Conservation (phyloP, 192 early-diverging fungal species). For the Kappamyces sp. region DNA sequence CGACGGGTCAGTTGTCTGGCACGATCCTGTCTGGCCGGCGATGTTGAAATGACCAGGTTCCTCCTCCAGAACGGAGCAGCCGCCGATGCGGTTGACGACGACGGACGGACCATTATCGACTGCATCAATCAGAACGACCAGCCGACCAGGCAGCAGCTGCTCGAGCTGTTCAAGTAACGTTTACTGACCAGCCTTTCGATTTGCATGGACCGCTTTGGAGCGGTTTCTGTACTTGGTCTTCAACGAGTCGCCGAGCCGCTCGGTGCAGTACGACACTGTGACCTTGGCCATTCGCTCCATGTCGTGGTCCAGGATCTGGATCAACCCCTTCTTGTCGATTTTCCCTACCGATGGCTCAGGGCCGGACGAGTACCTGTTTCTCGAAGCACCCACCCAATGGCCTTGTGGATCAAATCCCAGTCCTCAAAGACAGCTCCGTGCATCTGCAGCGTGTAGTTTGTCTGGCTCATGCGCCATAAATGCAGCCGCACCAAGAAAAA, state of each 20-base stretch:
- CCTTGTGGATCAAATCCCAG: conserved; percentile 17
- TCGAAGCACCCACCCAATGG: conserved; percentile 18
- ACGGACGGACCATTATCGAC: too few relatives aligned
- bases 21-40: too few relatives aligned
- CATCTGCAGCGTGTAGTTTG: conserved; percentile 5
- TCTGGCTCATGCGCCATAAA: not conserved
- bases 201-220: too few relatives aligned
- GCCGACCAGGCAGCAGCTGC: too few relatives aligned
- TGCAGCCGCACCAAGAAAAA: not conserved
- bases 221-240: too few relatives aligned
- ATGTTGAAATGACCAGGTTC: too few relatives aligned
- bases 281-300: not conserved
- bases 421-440: conserved; percentile 6
- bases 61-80: too few relatives aligned
- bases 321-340: conserved; percentile 6
- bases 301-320: conserved; percentile 2
- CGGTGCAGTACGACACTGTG: conserved; percentile 9
- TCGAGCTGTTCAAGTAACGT: too few relatives aligned
- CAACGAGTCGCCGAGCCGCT: not conserved
- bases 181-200: too few relatives aligned
- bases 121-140: too few relatives aligned
- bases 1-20: too few relatives aligned
- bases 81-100: too few relatives aligned
- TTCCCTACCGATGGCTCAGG: not conserved
- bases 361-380: not conserved